These are phyloP conservation scores for Beta macrorhiza DNA, from an alignment of 179 eudicot genomes.

Conservation along the genomic window DNA sequence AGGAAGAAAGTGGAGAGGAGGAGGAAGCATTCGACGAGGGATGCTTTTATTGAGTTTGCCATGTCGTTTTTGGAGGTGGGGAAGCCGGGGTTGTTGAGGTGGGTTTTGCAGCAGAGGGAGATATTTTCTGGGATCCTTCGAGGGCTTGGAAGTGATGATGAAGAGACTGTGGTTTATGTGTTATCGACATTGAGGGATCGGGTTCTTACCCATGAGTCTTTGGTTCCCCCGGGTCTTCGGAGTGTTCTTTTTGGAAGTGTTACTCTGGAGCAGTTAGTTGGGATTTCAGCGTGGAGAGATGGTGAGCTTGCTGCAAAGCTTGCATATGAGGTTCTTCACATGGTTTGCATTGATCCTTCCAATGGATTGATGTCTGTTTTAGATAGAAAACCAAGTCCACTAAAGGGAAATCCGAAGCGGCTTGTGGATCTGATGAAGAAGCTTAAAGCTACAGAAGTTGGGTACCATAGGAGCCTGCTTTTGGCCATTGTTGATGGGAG, in stretches of 20 bases:
- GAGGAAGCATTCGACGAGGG: slow-evolving; percentile 65
- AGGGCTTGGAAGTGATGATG: slow-evolving; percentile 85
- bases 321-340: slow-evolving; percentile 61
- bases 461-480: slow-evolving; percentile 65
- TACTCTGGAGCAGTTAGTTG: slow-evolving; percentile 71
- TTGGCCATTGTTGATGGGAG: slow-evolving; percentile 75
- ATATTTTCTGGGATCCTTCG: slow-evolving; percentile 76
- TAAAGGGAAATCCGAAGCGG: slow-evolving; percentile 75
- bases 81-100: slow-evolving; percentile 72
- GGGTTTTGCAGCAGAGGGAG: slow-evolving; percentile 80
- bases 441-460: slow-evolving; percentile 72
- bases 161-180: slow-evolving; percentile 69
- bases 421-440: slow-evolving; percentile 85
- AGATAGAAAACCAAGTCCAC: slow-evolving; percentile 51
- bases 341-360: slow-evolving; percentile 81
- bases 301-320: slow-evolving; percentile 57
- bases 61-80: slow-evolving; percentile 93
- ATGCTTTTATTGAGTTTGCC: slow-evolving; percentile 73
- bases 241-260: slow-evolving; percentile 95
- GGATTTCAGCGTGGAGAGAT: slow-evolving; percentile 61
- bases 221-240: slow-evolving; percentile 72
- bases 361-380: slow-evolving; percentile 95
- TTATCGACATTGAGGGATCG: slow-evolving; percentile 70
- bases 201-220: slow-evolving; percentile 64
- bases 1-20: slow-evolving; percentile 27